Evolutionary conservation across 495 filamentous ascomycete species (phyloP).

Genomic region (Penicillium canescens): DNA sequence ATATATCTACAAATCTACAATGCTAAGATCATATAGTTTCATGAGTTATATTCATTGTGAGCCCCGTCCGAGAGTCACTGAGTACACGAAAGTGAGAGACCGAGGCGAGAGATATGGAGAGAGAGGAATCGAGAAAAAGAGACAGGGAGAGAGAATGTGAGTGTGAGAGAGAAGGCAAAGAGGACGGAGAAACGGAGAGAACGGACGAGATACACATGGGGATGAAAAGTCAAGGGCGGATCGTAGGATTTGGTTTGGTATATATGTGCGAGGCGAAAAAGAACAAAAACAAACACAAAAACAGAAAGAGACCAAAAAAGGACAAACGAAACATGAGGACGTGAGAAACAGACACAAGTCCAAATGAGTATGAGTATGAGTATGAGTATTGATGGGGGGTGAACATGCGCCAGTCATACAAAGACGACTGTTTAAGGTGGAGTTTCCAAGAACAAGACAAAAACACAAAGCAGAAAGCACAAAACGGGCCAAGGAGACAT

Average conservation of each 20-base stretch:
- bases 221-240: constrained; percentile 1
- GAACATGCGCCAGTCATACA: constrained; percentile 30
- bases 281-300: neutral
- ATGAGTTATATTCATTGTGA: constrained; percentile 31
- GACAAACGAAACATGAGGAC: constrained; percentile 5
- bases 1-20: no score
- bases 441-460: constrained; percentile 19
- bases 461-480: constrained; percentile 23
- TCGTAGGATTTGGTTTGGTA: constrained; percentile 13
- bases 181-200: constrained; percentile 11
- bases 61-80: constrained; percentile 24
- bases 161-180: constrained; percentile 9
- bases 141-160: constrained; percentile 10
- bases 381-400: constrained; percentile 7
- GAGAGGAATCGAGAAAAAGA: no score
- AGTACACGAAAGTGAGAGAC: constrained; percentile 20
- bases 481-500: constrained; percentile 30
- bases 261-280: constrained; percentile 9
- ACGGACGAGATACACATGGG: constrained; percentile 21
- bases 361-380: neutral
- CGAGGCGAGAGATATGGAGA: constrained; percentile 5
- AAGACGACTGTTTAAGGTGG: constrained; percentile 21
- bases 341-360: neutral
- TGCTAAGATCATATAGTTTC: constrained; percentile 1
- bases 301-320: neutral